phyloP scores from a whole-genome alignment of 768 basidiomycete species.

The Pilatotrama ljubarskyi region DNA sequence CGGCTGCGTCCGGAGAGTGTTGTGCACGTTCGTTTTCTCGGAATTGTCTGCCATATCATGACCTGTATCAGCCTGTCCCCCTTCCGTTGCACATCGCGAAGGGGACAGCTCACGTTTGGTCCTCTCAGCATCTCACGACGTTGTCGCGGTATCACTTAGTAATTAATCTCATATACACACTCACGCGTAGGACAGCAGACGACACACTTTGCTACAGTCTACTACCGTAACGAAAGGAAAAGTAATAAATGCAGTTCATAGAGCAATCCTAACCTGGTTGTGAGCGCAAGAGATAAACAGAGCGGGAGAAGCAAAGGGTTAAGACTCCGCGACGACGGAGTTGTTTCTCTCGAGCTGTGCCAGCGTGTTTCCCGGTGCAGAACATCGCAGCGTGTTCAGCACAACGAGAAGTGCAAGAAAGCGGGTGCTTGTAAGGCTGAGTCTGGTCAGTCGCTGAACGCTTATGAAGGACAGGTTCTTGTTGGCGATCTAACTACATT shows the following conservation, averaged over 20 bases:
- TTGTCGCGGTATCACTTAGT: conserved; percentile 11
- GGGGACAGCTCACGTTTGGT: neutral
- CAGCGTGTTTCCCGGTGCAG: too few species aligned
- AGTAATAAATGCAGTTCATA: conserved; percentile 18
- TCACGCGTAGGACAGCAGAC: conserved; percentile 17
- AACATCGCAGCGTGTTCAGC: too few species aligned
- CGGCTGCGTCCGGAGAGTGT: conserved; percentile 12
- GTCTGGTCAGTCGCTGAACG: too few species aligned
- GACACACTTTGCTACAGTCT: conserved; percentile 18
- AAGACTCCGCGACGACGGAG: too few species aligned
- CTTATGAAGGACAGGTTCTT: too few species aligned
- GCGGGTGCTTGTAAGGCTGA: too few species aligned
- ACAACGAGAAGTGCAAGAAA: too few species aligned
- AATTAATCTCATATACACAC: conserved; percentile 12
- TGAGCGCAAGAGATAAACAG: too few species aligned
- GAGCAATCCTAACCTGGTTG: neutral
- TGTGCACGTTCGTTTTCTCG: conserved; percentile 19
- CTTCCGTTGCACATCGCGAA: neutral
- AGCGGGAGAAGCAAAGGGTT: neutral
- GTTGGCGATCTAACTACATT: too few species aligned
- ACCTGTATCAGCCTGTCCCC: neutral
- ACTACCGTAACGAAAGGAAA: conserved; percentile 20
- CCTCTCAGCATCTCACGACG: conserved; percentile 1
- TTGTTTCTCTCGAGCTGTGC: too few species aligned
- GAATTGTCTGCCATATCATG: neutral